phyloP scores from a whole-genome alignment of 768 basidiomycete genomes.

The Tricholoma saponaceum region DNA sequence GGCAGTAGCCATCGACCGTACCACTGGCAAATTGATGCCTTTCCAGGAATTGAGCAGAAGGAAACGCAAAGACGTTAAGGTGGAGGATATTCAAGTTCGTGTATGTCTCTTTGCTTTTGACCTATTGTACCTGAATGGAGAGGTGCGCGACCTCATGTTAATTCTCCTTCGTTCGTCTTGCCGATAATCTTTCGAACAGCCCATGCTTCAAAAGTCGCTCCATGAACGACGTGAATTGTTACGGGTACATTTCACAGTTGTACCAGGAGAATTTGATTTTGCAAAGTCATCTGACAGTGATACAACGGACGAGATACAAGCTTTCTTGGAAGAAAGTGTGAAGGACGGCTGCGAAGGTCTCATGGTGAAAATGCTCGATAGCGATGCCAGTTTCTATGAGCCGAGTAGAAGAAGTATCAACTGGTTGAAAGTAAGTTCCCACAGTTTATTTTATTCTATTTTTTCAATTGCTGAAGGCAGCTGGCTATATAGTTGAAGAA shows the following conservation, averaged over 20 bases:
- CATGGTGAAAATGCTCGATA: conserved; percentile 99
- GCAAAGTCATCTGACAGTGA: conserved; percentile 89
- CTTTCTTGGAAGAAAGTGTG: conserved; percentile 93
- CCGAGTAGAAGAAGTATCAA: conserved; percentile 94
- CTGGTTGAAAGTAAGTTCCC: conserved; percentile 82
- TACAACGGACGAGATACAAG: conserved; percentile 89
- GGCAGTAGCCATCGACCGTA: conserved; percentile 91
- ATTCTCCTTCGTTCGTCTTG: neutral
- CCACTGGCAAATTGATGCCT: conserved; percentile 83
- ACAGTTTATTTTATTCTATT: neutral
- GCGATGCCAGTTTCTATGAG: conserved; percentile 89
- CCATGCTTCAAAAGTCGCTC: conserved; percentile 75
- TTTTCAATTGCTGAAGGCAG: conserved; percentile 4
- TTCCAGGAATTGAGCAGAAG: conserved; percentile 96
- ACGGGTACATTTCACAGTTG: conserved; percentile 71
- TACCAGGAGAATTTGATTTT: conserved; percentile 89
- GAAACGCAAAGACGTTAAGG: conserved; percentile 96
- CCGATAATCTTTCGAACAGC: conserved; percentile 38
- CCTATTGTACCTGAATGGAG: conserved; percentile 92
- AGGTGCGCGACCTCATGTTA: conserved; percentile 49
- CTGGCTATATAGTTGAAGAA: conserved; percentile 78
- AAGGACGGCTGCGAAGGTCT: conserved; percentile 98
- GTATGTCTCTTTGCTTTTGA: conserved; percentile 98
- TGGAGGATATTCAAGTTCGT: conserved; percentile 95
- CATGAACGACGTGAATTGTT: conserved; percentile 74